Percentiles rank a stretch among this genome's conserved stretches.
These are phyloP conservation scores for Penicillium waksmanii DNA, from an alignment of 495 filamentous ascomycete genomes.

Conservation along the genomic window DNA sequence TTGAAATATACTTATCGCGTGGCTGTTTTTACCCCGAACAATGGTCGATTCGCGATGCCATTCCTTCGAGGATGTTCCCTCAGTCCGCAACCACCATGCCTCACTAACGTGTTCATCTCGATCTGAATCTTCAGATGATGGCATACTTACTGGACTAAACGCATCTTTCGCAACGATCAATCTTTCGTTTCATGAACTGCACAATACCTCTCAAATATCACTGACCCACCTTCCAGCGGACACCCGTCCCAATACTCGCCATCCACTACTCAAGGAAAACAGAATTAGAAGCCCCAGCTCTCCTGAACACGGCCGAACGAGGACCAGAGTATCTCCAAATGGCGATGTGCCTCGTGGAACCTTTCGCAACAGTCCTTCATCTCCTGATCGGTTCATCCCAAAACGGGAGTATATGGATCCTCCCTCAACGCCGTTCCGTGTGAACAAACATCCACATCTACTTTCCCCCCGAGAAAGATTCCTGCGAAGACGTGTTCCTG, in stretches of 20 bases:
- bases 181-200: conserved; percentile 23
- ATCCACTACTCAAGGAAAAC: conserved; percentile 19
- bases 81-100: conserved; percentile 13
- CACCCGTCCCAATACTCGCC: background rate
- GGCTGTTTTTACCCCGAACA: conserved; percentile 12
- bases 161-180: conserved; percentile 27
- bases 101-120: conserved; percentile 17
- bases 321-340: conserved; percentile 14
- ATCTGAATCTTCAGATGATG: conserved; percentile 19
- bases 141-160: conserved; percentile 13
- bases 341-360: conserved; percentile 5
- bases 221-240: conserved; percentile 1
- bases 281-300: background rate
- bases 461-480: conserved; percentile 65
- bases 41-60: conserved; percentile 33
- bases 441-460: conserved; percentile 64
- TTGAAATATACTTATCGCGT: conserved; percentile 6
- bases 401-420: conserved; percentile 46
- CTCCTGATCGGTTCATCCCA: conserved; percentile 74
- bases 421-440: conserved; percentile 59
- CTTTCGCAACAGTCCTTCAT: conserved; percentile 25
- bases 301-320: conserved; percentile 25
- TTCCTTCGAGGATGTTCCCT: conserved; percentile 30
- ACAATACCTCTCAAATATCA: conserved; percentile 19
- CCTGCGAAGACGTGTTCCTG: conserved; percentile 57